phyloP scores from a whole-genome alignment of 352 stramenopile genomes.

The Phytophthora syringae region DNA sequence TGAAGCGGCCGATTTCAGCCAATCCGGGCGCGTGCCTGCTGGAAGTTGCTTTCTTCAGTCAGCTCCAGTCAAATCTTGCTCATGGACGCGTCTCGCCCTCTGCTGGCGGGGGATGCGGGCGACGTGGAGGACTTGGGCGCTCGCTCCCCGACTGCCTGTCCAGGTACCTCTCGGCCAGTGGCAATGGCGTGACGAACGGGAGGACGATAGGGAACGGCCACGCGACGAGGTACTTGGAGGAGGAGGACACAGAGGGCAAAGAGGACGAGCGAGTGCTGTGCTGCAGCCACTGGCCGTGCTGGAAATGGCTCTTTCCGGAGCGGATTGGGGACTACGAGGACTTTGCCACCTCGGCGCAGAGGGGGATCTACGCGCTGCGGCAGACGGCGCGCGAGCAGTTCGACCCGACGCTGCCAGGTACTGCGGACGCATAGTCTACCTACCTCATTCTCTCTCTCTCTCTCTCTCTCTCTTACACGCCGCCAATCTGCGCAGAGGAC shows the following conservation, averaged over 20 bases:
- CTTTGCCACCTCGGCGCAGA: slow-evolving; percentile 63
- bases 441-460: too few relatives aligned
- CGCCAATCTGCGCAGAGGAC: slow-evolving; percentile 47
- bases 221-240: slow-evolving; percentile 23
- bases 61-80: slow-evolving; percentile 23
- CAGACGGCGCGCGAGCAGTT: slow-evolving; percentile 68
- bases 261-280: slow-evolving; percentile 24
- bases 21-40: slow-evolving; percentile 17
- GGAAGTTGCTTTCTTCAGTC: slow-evolving; percentile 15
- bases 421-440: neutral
- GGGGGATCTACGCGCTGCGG: slow-evolving; percentile 66
- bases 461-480: neutral
- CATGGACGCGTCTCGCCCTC: slow-evolving; percentile 61
- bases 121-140: slow-evolving; percentile 21
- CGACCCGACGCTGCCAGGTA: slow-evolving; percentile 50
- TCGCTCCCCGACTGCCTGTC: slow-evolving; percentile 33
- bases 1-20: slow-evolving; percentile 15
- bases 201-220: slow-evolving; percentile 19
- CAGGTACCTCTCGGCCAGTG: slow-evolving; percentile 25
- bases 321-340: slow-evolving; percentile 69
- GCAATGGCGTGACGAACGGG: slow-evolving; percentile 16
- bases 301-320: slow-evolving; percentile 68
- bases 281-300: slow-evolving; percentile 56
- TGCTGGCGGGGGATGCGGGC: slow-evolving; percentile 49
- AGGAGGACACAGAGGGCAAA: slow-evolving; percentile 27